Conservation (phyloP, 1,284 basidiomycete genomes). For the Cryptococcus sp. region DNA sequence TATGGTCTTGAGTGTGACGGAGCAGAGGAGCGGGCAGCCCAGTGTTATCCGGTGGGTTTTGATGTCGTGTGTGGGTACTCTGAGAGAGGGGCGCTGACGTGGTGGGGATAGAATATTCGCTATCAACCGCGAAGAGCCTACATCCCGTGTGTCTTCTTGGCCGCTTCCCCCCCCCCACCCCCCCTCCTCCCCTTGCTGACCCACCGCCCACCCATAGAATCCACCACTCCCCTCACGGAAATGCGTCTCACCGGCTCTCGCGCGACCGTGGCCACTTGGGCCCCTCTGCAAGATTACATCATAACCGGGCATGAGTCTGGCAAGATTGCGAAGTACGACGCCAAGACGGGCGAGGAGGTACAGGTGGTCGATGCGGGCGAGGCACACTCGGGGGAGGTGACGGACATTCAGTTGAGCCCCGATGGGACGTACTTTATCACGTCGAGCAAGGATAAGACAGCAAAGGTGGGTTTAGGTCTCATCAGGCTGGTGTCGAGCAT, state of each 20-base stretch:
- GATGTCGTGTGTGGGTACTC: neutral
- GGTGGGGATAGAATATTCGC: constrained; percentile 68
- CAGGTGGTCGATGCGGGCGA: constrained; percentile 60
- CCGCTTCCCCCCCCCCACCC: neutral
- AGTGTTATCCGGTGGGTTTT: constrained; percentile 40
- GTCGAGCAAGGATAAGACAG: constrained; percentile 93
- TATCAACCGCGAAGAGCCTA: constrained; percentile 77
- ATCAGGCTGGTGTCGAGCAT: neutral
- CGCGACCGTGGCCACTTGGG: constrained; percentile 91
- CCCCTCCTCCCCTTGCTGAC: constrained; percentile 9
- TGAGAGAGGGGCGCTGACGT: constrained; percentile 58
- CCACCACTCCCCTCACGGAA: constrained; percentile 67
- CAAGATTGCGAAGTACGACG: constrained; percentile 85
- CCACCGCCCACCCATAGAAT: constrained; percentile 55
- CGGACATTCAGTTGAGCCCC: constrained; percentile 85
- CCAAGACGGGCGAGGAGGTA: constrained; percentile 82
- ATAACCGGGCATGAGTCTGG: constrained; percentile 95
- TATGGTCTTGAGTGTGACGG: constrained; percentile 86
- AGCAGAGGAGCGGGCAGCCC: constrained; percentile 90
- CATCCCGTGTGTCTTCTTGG: constrained; percentile 59
- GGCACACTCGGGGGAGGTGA: constrained; percentile 75
- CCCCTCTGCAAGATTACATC: constrained; percentile 72
- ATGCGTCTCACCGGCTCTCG: constrained; percentile 91
- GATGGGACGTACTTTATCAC: constrained; percentile 96
- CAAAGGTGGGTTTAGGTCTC: constrained; percentile 66